These are phyloP conservation scores for Rhizopus arrhizus DNA, from an alignment of 371 early-diverging fungal genomes.

Conservation along the genomic window DNA sequence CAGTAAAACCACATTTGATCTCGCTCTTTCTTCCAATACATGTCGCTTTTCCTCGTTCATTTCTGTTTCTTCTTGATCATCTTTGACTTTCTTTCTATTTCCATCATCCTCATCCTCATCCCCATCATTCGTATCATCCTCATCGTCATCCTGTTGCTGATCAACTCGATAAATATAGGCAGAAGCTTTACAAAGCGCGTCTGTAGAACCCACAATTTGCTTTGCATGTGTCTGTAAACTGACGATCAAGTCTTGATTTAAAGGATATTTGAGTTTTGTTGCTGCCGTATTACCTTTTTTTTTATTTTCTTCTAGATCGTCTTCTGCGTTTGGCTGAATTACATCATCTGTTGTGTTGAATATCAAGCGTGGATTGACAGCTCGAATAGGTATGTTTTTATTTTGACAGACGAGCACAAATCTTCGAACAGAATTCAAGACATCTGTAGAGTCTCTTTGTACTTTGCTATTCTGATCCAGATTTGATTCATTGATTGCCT, in stretches of 20 bases:
- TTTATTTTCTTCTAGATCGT: slow-evolving; percentile 6
- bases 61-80: slow-evolving; percentile 2
- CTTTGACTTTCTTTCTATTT: too few relatives aligned
- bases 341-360: slow-evolving; percentile 1
- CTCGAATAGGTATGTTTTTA: slow-evolving; percentile 37
- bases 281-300: slow-evolving; percentile 16
- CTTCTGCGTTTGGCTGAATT: not conserved
- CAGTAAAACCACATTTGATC: slow-evolving; percentile 32
- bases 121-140: not conserved
- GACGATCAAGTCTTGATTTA: slow-evolving; percentile 52
- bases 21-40: slow-evolving; percentile 32
- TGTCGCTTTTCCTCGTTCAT: slow-evolving; percentile 18
- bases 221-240: slow-evolving; percentile 52
- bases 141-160: not conserved
- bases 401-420: slow-evolving; percentile 58
- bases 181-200: slow-evolving; percentile 41
- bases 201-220: slow-evolving; percentile 48
- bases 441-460: slow-evolving; percentile 57
- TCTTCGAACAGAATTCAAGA: slow-evolving; percentile 74
- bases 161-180: slow-evolving; percentile 33
- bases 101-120: slow-evolving; percentile 12
- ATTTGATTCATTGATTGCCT: slow-evolving; percentile 21
- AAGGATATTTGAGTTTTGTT: slow-evolving; percentile 38
- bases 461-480: slow-evolving; percentile 28
- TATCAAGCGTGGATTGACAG: slow-evolving; percentile 39